Percentiles rank a stretch among this genome's conserved stretches.
These are phyloP conservation scores for Trichoderma koningii DNA, from an alignment of 2,329 filamentous ascomycete genomes.

Conservation along the genomic window DNA sequence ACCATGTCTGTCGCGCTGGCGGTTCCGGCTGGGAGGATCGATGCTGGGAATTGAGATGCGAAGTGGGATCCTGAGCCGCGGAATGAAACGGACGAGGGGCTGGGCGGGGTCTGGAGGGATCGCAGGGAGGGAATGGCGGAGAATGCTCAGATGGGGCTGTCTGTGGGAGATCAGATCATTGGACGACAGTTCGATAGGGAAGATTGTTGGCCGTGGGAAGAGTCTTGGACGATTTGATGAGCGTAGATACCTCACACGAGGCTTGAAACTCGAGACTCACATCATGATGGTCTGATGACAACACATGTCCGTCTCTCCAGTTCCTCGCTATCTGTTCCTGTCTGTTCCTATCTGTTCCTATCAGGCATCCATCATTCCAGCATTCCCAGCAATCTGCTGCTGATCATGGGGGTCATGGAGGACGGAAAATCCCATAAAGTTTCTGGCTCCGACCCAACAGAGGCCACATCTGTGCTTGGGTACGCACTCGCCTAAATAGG, in stretches of 20 bases:
- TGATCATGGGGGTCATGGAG: too few relatives aligned
- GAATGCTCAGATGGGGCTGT: conserved; percentile 31
- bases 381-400: too few relatives aligned
- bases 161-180: conserved; percentile 57
- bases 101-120: conserved; percentile 37
- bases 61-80: too few relatives aligned
- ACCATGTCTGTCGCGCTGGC: background rate
- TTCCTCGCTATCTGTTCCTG: too few relatives aligned
- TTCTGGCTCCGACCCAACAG: background rate
- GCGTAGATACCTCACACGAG: background rate
- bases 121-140: conserved; percentile 38
- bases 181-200: conserved; percentile 57
- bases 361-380: too few relatives aligned
- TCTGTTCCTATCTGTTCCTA: too few relatives aligned
- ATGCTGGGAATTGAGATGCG: background rate
- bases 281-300: too few relatives aligned
- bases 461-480: background rate
- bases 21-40: background rate
- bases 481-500: background rate
- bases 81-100: conserved; percentile 7
- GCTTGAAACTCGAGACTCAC: too few relatives aligned
- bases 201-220: conserved; percentile 44
- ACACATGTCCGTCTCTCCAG: background rate
- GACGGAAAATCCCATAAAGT: too few relatives aligned
- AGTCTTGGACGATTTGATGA: conserved; percentile 8